phyloP scores from a whole-genome alignment of 306 rosid species.

The Spatholobus suberectus region DNA sequence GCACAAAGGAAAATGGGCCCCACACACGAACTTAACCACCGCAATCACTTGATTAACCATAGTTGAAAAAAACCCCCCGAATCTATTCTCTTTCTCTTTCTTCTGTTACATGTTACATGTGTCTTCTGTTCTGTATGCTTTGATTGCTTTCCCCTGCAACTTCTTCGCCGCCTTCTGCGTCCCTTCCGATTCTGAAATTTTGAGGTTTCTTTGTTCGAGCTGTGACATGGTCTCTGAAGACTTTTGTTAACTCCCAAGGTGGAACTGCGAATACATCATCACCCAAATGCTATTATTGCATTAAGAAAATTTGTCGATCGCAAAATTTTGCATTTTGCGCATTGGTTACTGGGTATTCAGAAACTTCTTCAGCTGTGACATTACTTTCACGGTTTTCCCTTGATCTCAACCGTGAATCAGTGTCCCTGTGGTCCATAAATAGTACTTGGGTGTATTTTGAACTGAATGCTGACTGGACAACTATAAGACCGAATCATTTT shows the following conservation, averaged over 20 bases:
- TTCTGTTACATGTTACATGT: background rate
- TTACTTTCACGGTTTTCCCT: slow-evolving; percentile 19
- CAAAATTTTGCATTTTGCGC: slow-evolving; percentile 32
- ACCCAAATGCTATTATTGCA: slow-evolving; percentile 41
- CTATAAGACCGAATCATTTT: slow-evolving; percentile 41
- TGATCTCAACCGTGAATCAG: background rate
- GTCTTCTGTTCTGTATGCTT: background rate
- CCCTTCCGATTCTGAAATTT: slow-evolving; percentile 33
- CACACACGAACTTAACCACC: slow-evolving; percentile 7
- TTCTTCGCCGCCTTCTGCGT: slow-evolving; percentile 57
- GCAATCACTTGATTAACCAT: slow-evolving; percentile 18
- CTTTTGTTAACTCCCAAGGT: slow-evolving; percentile 39
- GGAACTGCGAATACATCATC: slow-evolving; percentile 20
- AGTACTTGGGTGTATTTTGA: background rate
- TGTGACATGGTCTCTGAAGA: slow-evolving; percentile 25
- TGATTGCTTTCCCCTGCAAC: slow-evolving; percentile 38
- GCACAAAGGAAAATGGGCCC: background rate
- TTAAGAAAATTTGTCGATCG: slow-evolving; percentile 40
- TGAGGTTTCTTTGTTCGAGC: slow-evolving; percentile 48
- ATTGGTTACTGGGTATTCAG: slow-evolving; percentile 26
- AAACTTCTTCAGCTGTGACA: slow-evolving; percentile 31
- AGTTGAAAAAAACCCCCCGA: slow-evolving; percentile 36
- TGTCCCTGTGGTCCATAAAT: slow-evolving; percentile 18
- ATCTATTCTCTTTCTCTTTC: background rate
- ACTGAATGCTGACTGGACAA: slow-evolving; percentile 28